Conservation (phyloP, 1,284 basidiomycete species). For the Leccinum pachyderme region DNA sequence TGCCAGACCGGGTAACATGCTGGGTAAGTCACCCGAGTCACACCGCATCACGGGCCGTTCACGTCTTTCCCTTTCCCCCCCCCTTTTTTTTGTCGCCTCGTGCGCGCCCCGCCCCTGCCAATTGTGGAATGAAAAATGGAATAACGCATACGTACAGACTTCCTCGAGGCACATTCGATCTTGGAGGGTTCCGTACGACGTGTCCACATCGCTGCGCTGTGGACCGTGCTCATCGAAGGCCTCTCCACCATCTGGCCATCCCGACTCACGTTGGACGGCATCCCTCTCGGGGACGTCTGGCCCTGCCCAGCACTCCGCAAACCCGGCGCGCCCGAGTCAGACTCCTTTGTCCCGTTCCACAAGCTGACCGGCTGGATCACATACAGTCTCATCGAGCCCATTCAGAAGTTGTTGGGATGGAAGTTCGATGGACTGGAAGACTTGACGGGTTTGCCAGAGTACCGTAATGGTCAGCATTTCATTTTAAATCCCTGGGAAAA, state of each 20-base stretch:
- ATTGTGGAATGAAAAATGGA: not conserved
- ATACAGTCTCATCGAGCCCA: constrained; percentile 83
- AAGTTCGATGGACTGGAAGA: constrained; percentile 70
- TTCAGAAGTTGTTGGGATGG: constrained; percentile 79
- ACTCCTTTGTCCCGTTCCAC: constrained; percentile 86
- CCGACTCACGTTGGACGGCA: constrained; percentile 63
- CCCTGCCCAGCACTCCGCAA: constrained; percentile 60
- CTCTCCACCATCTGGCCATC: constrained; percentile 88
- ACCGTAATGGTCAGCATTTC: constrained; percentile 70
- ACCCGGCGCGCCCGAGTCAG: constrained; percentile 34
- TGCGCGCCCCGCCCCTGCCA: not conserved
- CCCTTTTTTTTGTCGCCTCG: constrained; percentile 1
- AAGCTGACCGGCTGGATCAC: constrained; percentile 94
- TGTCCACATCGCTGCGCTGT: constrained; percentile 70
- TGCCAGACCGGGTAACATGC: constrained; percentile 78
- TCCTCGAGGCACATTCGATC: constrained; percentile 58
- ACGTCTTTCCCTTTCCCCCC: not conserved
- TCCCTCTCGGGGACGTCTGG: constrained; percentile 90
- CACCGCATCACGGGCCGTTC: constrained; percentile 14
- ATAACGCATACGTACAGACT: constrained; percentile 49
- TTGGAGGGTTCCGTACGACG: constrained; percentile 38
- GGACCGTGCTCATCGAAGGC: constrained; percentile 81
- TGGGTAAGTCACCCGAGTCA: constrained; percentile 47
- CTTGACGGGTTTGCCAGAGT: constrained; percentile 86
- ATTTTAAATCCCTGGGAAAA: not conserved